Evolutionary conservation across 169 alveolate species (phyloP).

Genomic region (Eimeria sp.): DNA sequence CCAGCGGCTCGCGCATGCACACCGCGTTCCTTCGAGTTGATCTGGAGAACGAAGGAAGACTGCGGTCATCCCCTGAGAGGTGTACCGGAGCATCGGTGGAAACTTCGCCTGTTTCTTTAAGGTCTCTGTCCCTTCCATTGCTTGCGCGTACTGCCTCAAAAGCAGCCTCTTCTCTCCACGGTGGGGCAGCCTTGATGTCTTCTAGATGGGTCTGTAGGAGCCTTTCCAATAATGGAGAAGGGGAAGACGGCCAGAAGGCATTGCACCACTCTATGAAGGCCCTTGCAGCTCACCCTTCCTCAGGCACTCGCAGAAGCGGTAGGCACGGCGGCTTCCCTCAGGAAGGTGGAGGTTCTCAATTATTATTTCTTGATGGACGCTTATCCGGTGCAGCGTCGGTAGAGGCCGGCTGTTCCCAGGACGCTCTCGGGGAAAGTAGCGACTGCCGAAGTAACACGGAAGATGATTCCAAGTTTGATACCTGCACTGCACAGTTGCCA

Average conservation of each 20-base stretch:
- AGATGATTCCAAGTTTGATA: background rate
- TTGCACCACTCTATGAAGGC: background rate
- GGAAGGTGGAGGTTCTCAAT: background rate
- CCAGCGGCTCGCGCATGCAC: no score
- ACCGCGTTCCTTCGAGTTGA: background rate
- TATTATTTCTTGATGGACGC: background rate
- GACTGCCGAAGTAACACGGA: background rate
- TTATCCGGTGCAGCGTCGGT: background rate
- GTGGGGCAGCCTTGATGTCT: background rate
- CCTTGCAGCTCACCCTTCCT: conserved; percentile 1
- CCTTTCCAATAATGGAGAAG: background rate
- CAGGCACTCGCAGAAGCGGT: background rate
- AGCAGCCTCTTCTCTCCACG: background rate
- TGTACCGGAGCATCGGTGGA: background rate
- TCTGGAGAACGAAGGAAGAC: background rate
- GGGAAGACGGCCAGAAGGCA: background rate
- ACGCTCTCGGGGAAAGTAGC: background rate
- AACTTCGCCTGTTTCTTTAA: background rate
- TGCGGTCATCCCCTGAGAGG: background rate
- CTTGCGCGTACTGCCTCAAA: background rate
- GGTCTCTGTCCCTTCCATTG: conserved; percentile 8
- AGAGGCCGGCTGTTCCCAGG: background rate
- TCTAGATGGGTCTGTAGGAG: background rate
- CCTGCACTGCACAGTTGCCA: background rate
- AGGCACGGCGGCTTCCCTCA: background rate